phyloP scores from a whole-genome alignment of 2,329 filamentous ascomycete species.

The Apiospora kogelbergensis region DNA sequence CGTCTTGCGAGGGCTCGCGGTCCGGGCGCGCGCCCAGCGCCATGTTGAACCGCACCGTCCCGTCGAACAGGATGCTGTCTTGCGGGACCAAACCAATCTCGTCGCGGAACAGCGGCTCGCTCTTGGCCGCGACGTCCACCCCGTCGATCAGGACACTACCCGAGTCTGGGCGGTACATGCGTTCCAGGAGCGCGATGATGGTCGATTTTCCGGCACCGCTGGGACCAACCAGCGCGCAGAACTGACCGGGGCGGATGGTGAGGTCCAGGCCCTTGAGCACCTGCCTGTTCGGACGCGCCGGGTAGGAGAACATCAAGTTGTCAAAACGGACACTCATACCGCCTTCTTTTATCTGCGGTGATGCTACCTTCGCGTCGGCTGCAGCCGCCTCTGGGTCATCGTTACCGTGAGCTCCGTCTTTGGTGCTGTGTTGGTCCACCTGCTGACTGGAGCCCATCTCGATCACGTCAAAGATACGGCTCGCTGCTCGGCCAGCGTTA shows the following conservation, averaged over 20 bases:
- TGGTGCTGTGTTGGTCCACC: constrained; percentile 14
- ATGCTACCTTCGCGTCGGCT: constrained; percentile 22
- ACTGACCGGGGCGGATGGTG: constrained; percentile 36
- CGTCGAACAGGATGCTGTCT: constrained; percentile 58
- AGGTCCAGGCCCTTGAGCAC: constrained; percentile 44
- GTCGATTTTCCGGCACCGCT: constrained; percentile 49
- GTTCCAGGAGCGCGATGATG: constrained; percentile 47
- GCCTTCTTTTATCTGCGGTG: constrained; percentile 19
- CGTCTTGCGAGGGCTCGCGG: constrained; percentile 53
- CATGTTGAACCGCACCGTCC: constrained; percentile 56
- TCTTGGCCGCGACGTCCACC: constrained; percentile 42
- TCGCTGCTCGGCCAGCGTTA: constrained; percentile 61
- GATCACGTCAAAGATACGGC: constrained; percentile 54
- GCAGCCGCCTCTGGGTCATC: constrained; percentile 30
- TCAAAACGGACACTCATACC: constrained; percentile 48
- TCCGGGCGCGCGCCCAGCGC: constrained; percentile 54
- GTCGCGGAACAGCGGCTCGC: constrained; percentile 47
- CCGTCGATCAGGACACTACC: constrained; percentile 54
- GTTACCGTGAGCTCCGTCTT: background rate
- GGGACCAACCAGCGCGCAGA: constrained; percentile 45
- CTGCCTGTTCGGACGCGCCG: constrained; percentile 52
- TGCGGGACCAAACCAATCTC: constrained; percentile 58
- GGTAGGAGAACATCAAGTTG: constrained; percentile 60
- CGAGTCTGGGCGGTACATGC: constrained; percentile 51
- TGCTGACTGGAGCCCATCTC: constrained; percentile 38